Base-by-base conservation (phyloP, 495 filamentous ascomycete species). In the Hamigera avellanea region DNA sequence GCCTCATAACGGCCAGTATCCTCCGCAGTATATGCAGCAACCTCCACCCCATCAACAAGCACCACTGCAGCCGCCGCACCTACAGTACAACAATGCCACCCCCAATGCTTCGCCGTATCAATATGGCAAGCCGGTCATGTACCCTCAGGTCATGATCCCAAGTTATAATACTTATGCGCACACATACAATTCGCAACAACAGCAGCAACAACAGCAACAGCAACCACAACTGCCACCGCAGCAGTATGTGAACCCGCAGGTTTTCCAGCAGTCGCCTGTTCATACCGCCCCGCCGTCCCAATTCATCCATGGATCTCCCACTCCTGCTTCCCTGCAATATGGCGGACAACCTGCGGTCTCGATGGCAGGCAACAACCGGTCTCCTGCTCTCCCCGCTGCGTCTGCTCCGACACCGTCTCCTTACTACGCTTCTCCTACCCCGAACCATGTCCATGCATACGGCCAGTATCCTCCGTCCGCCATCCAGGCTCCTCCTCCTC, bases 1-100 rank as follows among this genome's bases (percentile, higher is more conserved):
- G 33, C 59, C 63, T 34, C 54, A 63, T 43, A 53, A 61, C 49
- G 59, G 59, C 41, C 62, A 62, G 49, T 66, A 59, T 47, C 56
- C 53, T 37, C 42, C 64, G 41, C 57, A 59, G 38, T 64, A 65
- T 34, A 54, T 59, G 41, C 59, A 59, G 30, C 49, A 58, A 36
- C 46, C 43, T 33, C 40, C 49, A 37, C 52, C 45, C 35, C 52
- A 45, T n/a, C 45, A 39, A 15, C 43, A 41, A 43, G 42, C 33
- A 44, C 52, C 17, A 13, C 28, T 30, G n/a, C 53, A 56, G 31
- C 56, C 53, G 32, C 43, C 46, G 40, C 59, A 62, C 52, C 46
- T 57, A 40, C 52, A 63, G 33, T 66, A 63, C 47, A 62, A 62
- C 47, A 62, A 62, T 57, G 54, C 49, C 37, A 48, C 40, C 39